These are phyloP conservation scores for Sarocladium oryzae DNA, from an alignment of 2,329 filamentous ascomycete genomes.

Conservation along the genomic window DNA sequence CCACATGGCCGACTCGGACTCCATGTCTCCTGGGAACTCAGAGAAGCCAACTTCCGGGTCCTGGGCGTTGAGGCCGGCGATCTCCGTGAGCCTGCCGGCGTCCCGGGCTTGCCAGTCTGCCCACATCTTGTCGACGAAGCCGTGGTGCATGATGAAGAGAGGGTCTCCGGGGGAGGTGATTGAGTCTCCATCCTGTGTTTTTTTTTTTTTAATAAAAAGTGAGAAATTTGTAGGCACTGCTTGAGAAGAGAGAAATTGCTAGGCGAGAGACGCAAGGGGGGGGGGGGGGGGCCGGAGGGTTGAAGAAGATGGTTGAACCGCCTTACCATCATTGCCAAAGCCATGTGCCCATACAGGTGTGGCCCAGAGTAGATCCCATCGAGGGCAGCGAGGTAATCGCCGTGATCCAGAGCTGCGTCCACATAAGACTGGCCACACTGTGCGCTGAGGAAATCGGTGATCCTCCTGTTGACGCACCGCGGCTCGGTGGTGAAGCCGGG, in stretches of 20 bases:
- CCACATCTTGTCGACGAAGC: constrained; percentile 13
- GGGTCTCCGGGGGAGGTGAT: constrained; percentile 12
- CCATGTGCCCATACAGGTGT: constrained; percentile 10
- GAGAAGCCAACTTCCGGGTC: constrained; percentile 10
- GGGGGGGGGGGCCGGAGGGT: too few relatives aligned
- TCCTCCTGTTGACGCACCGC: constrained; percentile 9
- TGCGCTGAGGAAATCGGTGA: constrained; percentile 11
- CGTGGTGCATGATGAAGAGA: constrained; percentile 12
- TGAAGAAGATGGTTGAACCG: neutral
- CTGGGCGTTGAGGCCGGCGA: constrained; percentile 10
- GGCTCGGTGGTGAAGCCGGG: constrained; percentile 10
- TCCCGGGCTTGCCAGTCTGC: constrained; percentile 10
- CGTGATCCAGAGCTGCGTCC: constrained; percentile 6
- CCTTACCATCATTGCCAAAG: constrained; percentile 10
- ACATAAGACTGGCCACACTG: constrained; percentile 10
- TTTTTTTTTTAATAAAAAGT: too few relatives aligned
- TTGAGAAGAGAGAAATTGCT: too few relatives aligned
- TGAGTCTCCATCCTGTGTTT: constrained; percentile 10
- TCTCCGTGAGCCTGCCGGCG: constrained; percentile 2
- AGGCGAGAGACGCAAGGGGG: too few relatives aligned
- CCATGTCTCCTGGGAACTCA: constrained; percentile 11
- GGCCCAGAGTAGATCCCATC: constrained; percentile 10
- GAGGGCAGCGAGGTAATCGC: constrained; percentile 6
- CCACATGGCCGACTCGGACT: constrained; percentile 10
- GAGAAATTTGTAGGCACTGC: too few relatives aligned